A percentile compares a stretch with the other conserved stretches of the same genome.
Conservation (phyloP, 1,139 yeast species). For the Geotrichum cucujoidarum region DNA sequence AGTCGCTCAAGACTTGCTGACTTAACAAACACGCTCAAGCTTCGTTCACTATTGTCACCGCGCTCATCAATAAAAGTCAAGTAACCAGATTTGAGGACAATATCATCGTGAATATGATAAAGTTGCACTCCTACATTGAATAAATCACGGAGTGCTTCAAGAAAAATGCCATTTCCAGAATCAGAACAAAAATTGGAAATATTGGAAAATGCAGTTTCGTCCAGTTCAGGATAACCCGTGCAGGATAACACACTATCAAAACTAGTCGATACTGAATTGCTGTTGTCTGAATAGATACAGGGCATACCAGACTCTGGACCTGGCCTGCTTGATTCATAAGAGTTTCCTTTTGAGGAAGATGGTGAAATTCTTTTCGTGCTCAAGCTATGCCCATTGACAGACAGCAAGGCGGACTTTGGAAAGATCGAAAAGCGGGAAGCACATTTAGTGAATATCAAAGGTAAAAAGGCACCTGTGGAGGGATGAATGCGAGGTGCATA, state of each 20-base stretch:
- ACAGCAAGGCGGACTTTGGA: constrained; percentile 45
- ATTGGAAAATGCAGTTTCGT: constrained; percentile 34
- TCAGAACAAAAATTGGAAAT: constrained; percentile 39
- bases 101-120: constrained; percentile 48
- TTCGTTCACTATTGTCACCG: background rate
- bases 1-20: constrained; percentile 58
- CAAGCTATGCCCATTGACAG: constrained; percentile 22
- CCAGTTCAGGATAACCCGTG: constrained; percentile 39
- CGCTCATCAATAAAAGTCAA: background rate
- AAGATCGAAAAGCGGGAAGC: constrained; percentile 52
- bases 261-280: background rate
- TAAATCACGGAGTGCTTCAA: constrained; percentile 53
- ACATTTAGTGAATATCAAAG: constrained; percentile 55
- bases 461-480: constrained; percentile 53
- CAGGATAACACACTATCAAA: background rate
- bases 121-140: constrained; percentile 54
- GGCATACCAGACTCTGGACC: background rate
- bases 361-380: constrained; percentile 2
- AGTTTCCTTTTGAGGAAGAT: constrained; percentile 2
- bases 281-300: background rate
- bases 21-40: constrained; percentile 49
- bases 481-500: constrained; percentile 45
- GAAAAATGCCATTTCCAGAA: constrained; percentile 46
- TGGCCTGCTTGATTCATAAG: background rate
- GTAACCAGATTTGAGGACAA: constrained; percentile 51